phyloP scores from a whole-genome alignment of 2,329 filamentous ascomycete genomes.

The Nannizzia gypsea region DNA sequence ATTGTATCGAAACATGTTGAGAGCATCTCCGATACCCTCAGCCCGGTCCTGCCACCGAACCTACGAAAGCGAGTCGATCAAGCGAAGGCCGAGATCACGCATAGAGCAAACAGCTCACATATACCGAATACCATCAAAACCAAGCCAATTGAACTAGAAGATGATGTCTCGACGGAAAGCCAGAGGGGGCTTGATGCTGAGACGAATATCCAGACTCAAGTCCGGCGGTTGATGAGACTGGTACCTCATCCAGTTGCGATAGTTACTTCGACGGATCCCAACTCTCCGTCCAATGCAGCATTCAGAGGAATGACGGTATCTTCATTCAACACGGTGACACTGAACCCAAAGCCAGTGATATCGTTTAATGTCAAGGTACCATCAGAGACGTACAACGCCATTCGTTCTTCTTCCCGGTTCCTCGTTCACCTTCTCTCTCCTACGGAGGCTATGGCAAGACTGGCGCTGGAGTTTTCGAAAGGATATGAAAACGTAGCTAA shows the following conservation, averaged over 20 bases:
- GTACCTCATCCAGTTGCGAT: constrained; percentile 48
- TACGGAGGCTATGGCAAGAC: constrained; percentile 21
- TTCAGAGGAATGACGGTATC: constrained; percentile 48
- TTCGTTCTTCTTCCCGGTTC: constrained; percentile 36
- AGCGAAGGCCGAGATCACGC: not conserved
- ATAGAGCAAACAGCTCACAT: not conserved
- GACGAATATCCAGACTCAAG: constrained; percentile 16
- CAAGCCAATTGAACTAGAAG: constrained; percentile 8
- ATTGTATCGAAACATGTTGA: constrained; percentile 15
- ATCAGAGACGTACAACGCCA: constrained; percentile 45
- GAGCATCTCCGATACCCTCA: constrained; percentile 13
- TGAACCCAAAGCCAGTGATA: constrained; percentile 44
- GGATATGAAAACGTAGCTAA: constrained; percentile 29
- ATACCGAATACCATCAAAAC: not conserved
- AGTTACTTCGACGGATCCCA: constrained; percentile 38
- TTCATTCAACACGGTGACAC: constrained; percentile 48
- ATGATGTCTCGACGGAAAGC: constrained; percentile 10
- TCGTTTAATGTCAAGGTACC: constrained; percentile 50
- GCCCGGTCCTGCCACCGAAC: constrained; percentile 10
- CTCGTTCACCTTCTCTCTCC: constrained; percentile 41
- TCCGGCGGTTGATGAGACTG: constrained; percentile 41
- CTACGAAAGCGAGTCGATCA: not conserved
- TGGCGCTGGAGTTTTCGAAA: constrained; percentile 31
- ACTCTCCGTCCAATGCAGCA: constrained; percentile 17
- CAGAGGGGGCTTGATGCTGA: constrained; percentile 2